Percentiles rank a stretch among this genome's conserved stretches.
Conservation (phyloP, 129 eudicot genomes). For the Kitagawia praeruptora region DNA sequence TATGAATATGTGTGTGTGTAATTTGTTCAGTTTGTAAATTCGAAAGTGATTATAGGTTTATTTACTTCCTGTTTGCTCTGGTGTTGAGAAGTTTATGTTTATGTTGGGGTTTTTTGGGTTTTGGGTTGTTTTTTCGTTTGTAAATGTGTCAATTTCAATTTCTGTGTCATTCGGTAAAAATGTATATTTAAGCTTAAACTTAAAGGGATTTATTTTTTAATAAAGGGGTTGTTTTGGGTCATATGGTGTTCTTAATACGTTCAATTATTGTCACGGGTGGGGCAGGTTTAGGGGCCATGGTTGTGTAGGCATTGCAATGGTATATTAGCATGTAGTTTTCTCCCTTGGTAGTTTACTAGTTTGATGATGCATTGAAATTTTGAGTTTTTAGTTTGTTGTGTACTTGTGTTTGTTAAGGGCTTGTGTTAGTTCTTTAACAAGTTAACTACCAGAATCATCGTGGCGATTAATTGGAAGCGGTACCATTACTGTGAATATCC, state of each 20-base stretch:
- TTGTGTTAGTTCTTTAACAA: slow-evolving; percentile 36
- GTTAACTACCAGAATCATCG: slow-evolving; percentile 46
- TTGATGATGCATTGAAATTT: neutral
- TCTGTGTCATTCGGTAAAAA: neutral
- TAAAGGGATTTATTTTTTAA: neutral
- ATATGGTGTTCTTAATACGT: neutral
- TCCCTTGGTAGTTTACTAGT: neutral
- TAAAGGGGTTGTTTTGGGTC: neutral
- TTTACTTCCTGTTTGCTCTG: neutral
- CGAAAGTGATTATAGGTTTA: neutral
- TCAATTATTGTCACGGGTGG: too few species aligned
- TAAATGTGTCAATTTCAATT: too few species aligned
- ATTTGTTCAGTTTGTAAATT: neutral
- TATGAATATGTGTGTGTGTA: neutral
- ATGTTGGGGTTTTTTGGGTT: neutral
- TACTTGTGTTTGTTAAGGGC: neutral
- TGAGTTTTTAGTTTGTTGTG: neutral
- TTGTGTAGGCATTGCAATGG: neutral
- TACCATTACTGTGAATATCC: slow-evolving; percentile 68
- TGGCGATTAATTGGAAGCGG: slow-evolving; percentile 74
- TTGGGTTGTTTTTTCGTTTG: neutral
- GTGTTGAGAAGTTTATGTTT: neutral
- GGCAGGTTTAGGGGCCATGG: neutral
- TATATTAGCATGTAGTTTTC: neutral
- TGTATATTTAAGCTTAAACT: neutral